Base-by-base conservation (phyloP, 768 basidiomycete species). In the Phaeotremella skinneri region DNA sequence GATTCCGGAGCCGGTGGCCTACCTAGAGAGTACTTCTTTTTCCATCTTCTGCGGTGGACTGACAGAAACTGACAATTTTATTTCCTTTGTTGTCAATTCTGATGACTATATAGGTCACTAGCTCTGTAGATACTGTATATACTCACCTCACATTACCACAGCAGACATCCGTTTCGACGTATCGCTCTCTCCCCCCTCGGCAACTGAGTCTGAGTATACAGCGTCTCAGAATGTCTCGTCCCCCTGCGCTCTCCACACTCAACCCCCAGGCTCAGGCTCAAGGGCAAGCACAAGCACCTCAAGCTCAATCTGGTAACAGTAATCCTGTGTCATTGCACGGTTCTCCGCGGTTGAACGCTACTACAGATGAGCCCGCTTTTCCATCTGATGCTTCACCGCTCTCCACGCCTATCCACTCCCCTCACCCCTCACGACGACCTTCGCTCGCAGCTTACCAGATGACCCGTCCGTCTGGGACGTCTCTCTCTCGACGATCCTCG, bases 391-490 rank as follows among this genome's bases (percentile, higher is more conserved):
- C 32, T n/a, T 59, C 58, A 14, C 50, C 58, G 4, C 13, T 58
- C 48, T 37, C 56, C 31, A 29, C 49, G 23, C 37, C 56, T 55
- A 39, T 26, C 4, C 26, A 52, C 55, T 59, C 2, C 48, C 62
- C 20, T 48, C 52, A 32, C 61, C 68, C 0, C 3, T 67, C 66
- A 2, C 55, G 69, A 53, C 58, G 69, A 50, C 55, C 59, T 11
- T 64, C 63, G 2, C 55, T 64, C n/a, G 63, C 55, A 21, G 9
- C 25, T 41, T 48, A 21, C 20, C 43, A 26, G 1, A 32, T 13
- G 37, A 31, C 49, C 27, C 42, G 29, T 9, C 49, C 42, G 37
- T 42, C 55, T 9, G 48, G n/a, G n/a, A n/a, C 56, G 17, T 65
- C 62, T 11, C 50, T 60, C 13, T 58, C 57, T 13, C 49, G 63